phyloP scores from a whole-genome alignment of 768 basidiomycete species.

The Tricholoma hemisulphureum region DNA sequence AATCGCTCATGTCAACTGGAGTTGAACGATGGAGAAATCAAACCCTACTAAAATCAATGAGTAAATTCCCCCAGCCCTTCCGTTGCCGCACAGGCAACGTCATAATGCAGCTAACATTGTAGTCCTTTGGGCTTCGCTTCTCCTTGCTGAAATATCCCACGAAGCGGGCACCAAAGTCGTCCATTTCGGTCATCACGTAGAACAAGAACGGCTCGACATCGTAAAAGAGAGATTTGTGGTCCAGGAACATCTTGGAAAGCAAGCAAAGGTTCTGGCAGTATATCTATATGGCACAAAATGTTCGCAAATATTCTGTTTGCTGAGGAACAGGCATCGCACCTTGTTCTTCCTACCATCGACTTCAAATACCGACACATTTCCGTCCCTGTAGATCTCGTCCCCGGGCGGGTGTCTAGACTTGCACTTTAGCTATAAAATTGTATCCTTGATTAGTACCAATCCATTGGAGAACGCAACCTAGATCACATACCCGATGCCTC shows the following conservation, averaged over 20 bases:
- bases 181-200: constrained; percentile 93
- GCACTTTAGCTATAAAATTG: constrained; percentile 78
- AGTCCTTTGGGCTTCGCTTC: constrained; percentile 93
- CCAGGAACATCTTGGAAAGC: constrained; percentile 97
- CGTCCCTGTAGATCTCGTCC: constrained; percentile 96
- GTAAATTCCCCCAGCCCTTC: constrained; percentile 93
- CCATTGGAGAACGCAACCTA: background rate
- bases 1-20: constrained; percentile 9
- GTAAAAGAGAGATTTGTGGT: constrained; percentile 98
- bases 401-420: constrained; percentile 94
- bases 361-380: constrained; percentile 86
- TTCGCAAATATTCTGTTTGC: constrained; percentile 4
- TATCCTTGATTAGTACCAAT: background rate
- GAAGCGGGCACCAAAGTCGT: constrained; percentile 88
- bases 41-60: constrained; percentile 96
- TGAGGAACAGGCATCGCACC: constrained; percentile 35
- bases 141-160: constrained; percentile 99
- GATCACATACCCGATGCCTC: constrained; percentile 75
- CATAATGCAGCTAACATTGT: constrained; percentile 99
- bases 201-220: constrained; percentile 99
- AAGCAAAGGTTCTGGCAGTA: constrained; percentile 99
- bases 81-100: constrained; percentile 93
- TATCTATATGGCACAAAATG: constrained; percentile 52
- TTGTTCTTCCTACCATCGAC: constrained; percentile 99
- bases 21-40: background rate